phyloP scores from a whole-genome alignment of 2,329 filamentous ascomycete species.

The Alternaria infectoria region DNA sequence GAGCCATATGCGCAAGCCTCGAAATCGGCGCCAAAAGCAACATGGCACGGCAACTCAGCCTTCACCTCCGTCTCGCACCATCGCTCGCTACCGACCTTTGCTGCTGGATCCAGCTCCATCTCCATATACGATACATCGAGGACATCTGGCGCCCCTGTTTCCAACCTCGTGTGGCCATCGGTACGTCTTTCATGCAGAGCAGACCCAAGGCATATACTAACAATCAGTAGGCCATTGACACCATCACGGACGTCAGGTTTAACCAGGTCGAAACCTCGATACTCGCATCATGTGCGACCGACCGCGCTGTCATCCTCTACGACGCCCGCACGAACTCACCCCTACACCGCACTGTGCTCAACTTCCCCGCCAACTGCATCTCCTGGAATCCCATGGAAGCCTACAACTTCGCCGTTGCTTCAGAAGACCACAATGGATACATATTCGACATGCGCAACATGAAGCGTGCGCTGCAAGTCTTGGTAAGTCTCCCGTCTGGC shows the following conservation, averaged over 20 bases:
- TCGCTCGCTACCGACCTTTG: conserved; percentile 77
- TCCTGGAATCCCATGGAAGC: conserved; percentile 95
- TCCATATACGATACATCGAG: conserved; percentile 88
- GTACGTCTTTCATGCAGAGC: not conserved
- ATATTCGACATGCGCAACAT: conserved; percentile 96
- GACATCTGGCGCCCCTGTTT: conserved; percentile 76
- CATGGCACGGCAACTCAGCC: conserved; percentile 81
- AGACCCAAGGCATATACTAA: not conserved
- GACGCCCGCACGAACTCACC: conserved; percentile 87
- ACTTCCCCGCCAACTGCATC: conserved; percentile 93
- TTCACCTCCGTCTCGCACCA: conserved; percentile 89
- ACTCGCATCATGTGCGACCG: conserved; percentile 81
- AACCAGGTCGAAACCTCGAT: conserved; percentile 95
- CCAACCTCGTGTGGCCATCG: conserved; percentile 86
- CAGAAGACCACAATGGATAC: conserved; percentile 92
- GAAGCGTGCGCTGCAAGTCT: conserved; percentile 82
- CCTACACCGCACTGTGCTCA: conserved; percentile 79
- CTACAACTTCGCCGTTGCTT: conserved; percentile 91
- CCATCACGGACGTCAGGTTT: conserved; percentile 85
- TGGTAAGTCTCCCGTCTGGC: conserved; percentile 44
- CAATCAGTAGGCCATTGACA: conserved; percentile 65
- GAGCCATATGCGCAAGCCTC: conserved; percentile 80
- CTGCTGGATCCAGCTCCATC: conserved; percentile 76
- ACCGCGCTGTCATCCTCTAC: conserved; percentile 87
- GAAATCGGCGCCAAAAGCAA: conserved; percentile 75